These are phyloP conservation scores for Saccharomyces hybrid DNA, from an alignment of 1,139 yeast species.

Conservation along the genomic window DNA sequence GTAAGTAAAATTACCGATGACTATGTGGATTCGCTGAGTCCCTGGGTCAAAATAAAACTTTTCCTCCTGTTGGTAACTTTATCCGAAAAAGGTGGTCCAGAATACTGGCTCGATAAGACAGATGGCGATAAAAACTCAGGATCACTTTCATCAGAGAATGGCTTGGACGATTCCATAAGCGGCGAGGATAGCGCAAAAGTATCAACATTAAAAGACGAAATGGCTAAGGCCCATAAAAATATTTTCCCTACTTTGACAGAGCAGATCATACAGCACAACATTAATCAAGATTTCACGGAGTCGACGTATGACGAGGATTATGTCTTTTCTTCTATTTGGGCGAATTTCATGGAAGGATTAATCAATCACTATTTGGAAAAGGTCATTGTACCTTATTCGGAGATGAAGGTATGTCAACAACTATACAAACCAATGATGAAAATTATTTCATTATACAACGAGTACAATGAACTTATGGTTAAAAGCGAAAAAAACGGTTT, in stretches of 20 bases:
- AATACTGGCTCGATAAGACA: conserved; percentile 30
- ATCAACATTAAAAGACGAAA: background rate
- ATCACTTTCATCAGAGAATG: background rate
- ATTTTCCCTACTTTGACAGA: conserved; percentile 23
- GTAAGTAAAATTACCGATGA: conserved; percentile 23
- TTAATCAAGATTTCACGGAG: conserved; percentile 29
- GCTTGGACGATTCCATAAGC: background rate
- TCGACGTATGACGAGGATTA: conserved; percentile 29
- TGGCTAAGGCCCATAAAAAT: conserved; percentile 2
- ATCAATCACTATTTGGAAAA: conserved; percentile 32
- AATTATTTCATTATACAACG: conserved; percentile 30
- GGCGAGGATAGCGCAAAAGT: background rate
- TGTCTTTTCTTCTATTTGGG: conserved; percentile 33
- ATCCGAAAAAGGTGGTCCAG: conserved; percentile 33
- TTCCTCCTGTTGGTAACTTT: conserved; percentile 28
- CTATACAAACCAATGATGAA: conserved; percentile 33
- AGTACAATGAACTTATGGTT: conserved; percentile 31
- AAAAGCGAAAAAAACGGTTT: conserved; percentile 31
- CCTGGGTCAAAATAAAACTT: conserved; percentile 29
- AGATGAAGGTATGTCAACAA: conserved; percentile 33
- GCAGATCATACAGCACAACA: conserved; percentile 28
- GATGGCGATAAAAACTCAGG: conserved; percentile 11
- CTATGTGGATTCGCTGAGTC: conserved; percentile 18
- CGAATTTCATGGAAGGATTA: conserved; percentile 34
- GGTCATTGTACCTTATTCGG: conserved; percentile 31